Conservation (phyloP, 495 filamentous ascomycete genomes). For the Talaromyces nanjingensis region DNA sequence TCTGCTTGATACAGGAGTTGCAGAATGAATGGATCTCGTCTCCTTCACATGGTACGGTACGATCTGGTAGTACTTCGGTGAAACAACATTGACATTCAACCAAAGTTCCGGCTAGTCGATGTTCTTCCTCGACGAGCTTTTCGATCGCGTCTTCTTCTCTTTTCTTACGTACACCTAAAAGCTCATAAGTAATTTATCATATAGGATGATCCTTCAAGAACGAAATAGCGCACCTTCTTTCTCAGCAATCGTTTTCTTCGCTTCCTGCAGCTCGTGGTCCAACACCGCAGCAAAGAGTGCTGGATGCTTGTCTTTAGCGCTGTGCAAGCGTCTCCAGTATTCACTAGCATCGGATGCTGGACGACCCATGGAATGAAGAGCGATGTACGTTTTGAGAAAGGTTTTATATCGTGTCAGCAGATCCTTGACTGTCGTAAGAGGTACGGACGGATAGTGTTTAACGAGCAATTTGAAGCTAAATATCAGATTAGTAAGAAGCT, state of each 20-base stretch:
- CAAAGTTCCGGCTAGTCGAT: constrained; percentile 29
- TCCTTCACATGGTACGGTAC: constrained; percentile 60
- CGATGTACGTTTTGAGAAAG: constrained; percentile 1
- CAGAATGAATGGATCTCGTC: constrained; percentile 62
- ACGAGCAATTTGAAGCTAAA: constrained; percentile 4
- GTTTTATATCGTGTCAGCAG: constrained; percentile 10
- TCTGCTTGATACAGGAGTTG: constrained; percentile 51
- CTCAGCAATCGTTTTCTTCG: constrained; percentile 8
- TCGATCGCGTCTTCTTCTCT: constrained; percentile 38
- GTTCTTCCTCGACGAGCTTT: constrained; percentile 37
- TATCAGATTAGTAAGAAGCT: background rate
- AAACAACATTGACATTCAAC: constrained; percentile 68
- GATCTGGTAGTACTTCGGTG: constrained; percentile 54
- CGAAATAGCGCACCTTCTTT: constrained; percentile 7
- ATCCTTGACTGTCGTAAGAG: constrained; percentile 3
- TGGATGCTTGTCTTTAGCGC: background rate
- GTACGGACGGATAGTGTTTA: constrained; percentile 7
- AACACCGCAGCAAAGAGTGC: background rate
- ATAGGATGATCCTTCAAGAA: background rate
- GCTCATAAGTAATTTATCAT: background rate
- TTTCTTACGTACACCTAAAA: constrained; percentile 13
- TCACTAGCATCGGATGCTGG: background rate
- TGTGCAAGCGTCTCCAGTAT: constrained; percentile 3
- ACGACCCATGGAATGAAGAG: background rate
- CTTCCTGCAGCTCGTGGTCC: constrained; percentile 3